Base-by-base conservation (phyloP, 2,329 filamentous ascomycete species). In the Endoconidiophora polonica region DNA sequence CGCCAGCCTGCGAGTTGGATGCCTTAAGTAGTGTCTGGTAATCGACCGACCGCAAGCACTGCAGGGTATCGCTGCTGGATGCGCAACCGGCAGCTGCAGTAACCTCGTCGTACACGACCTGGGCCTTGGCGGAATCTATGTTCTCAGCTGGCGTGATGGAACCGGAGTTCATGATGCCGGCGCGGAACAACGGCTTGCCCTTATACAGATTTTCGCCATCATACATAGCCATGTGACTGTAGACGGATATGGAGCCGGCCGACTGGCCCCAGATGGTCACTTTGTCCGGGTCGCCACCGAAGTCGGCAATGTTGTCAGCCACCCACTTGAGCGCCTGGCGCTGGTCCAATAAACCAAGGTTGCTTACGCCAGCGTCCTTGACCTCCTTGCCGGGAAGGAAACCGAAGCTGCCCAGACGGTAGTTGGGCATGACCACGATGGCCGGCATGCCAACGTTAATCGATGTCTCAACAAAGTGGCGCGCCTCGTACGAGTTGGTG, bases 201-300 rank as follows among this genome's bases (percentile, higher is more conserved):
- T 81, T 80, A 63, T 82, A 81, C 1, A 66, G 74, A 57, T 73
- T 68, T 58, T 82, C 65, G 0, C 79, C 79, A 44, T 72, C 69
- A 54, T 80, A 78, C 41, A 81, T 60, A 2, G 71, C 60, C 66
- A 79, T 77, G 46, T 83, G 79, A 55, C 80, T 71, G 44, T 75
- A 68, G 1, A 78, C 76, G 0, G 76, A 80, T 48, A 81, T 79
- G 1, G 70, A 62, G 1, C 74, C 74, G 0, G 74, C 73, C 0
- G 67, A 71, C 58, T 81, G 73, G 3, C 79, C 79, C 72, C 74
- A 81, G 46, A 82, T 74, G 0, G 77, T 81, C 4, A 82, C 77
- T 55, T 75, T 76, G 3, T 65, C 63, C 0, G 78, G 74, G 56
- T 83, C 78, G 2, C 79, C 80, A 2, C 80, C 80, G 59, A 83